A percentile compares a stretch with the other conserved stretches of the same genome.
These are phyloP conservation scores for Aspergillus sp. DNA, from an alignment of 2,329 filamentous ascomycete genomes.

Conservation along the genomic window DNA sequence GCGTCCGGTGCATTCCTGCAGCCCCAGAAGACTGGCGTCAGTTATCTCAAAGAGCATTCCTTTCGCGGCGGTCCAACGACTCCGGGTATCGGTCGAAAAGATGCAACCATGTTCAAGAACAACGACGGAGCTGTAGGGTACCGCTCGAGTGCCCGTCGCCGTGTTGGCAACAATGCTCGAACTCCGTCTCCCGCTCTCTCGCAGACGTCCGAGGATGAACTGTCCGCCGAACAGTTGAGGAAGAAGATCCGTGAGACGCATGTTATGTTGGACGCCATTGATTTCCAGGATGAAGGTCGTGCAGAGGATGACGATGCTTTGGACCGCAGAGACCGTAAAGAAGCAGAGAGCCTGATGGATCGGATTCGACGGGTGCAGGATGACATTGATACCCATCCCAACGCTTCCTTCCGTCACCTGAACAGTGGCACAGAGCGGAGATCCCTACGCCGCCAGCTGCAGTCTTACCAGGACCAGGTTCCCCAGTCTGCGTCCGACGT, in stretches of 20 bases:
- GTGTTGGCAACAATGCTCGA: constrained; percentile 58
- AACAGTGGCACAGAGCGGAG: constrained; percentile 85
- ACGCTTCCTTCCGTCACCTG: constrained; percentile 57
- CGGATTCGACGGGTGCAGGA: constrained; percentile 86
- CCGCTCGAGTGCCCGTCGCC: constrained; percentile 81
- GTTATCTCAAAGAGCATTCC: constrained; percentile 91
- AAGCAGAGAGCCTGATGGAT: constrained; percentile 88
- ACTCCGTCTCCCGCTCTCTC: constrained; percentile 75
- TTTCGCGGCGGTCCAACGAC: constrained; percentile 60
- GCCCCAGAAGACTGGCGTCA: constrained; percentile 94
- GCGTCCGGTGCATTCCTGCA: constrained; percentile 80
- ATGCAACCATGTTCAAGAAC: constrained; percentile 94
- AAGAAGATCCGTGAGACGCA: constrained; percentile 94
- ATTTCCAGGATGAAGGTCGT: constrained; percentile 86
- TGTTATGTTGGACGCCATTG: constrained; percentile 86
- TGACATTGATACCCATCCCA: constrained; percentile 86
- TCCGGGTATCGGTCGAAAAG: constrained; percentile 61
- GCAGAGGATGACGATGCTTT: constrained; percentile 85
- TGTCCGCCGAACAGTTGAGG: constrained; percentile 74
- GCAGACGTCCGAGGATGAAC: constrained; percentile 61
- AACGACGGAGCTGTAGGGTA: constrained; percentile 83
- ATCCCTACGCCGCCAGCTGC: constrained; percentile 77
- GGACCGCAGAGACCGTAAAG: constrained; percentile 79
- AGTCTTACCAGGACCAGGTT: constrained; percentile 77
- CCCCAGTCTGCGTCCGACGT: constrained; percentile 89